These are phyloP conservation scores for Puya raimondii DNA, from an alignment of 176 grass and related monocot species.

Conservation along the genomic window DNA sequence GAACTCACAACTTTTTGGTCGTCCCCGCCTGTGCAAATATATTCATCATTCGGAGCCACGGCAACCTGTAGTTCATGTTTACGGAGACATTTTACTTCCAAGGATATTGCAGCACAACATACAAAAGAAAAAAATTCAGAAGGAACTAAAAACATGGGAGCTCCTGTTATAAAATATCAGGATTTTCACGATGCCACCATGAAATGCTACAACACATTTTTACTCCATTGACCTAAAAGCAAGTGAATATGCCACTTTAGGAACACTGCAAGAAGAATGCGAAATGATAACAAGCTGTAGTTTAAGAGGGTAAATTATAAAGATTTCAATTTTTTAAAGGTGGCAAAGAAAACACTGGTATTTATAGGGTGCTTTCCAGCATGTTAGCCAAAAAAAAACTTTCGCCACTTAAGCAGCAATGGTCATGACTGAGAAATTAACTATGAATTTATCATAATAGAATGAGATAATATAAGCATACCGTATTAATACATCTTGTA, in stretches of 20 bases:
- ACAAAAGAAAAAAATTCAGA: too few relatives aligned
- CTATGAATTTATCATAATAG: background rate
- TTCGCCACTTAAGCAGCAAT: background rate
- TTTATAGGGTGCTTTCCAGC: background rate
- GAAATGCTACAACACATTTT: too few relatives aligned
- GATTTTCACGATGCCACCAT: too few relatives aligned
- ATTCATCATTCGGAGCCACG: slow-evolving; percentile 78
- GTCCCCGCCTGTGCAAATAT: slow-evolving; percentile 80
- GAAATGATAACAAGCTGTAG: too few relatives aligned
- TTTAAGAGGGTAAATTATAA: too few relatives aligned
- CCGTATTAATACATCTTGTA: slow-evolving; percentile 73
- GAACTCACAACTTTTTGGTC: slow-evolving; percentile 94
- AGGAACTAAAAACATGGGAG: too few relatives aligned
- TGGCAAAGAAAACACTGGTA: background rate
- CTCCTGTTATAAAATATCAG: too few relatives aligned
- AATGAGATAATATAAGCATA: slow-evolving; percentile 40
- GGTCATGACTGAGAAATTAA: background rate
- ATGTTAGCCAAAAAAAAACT: background rate
- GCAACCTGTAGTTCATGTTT: slow-evolving; percentile 42
- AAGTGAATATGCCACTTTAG: too few relatives aligned
- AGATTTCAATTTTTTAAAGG: background rate
- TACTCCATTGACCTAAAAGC: too few relatives aligned
- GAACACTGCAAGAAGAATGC: too few relatives aligned
- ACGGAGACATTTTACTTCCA: background rate
- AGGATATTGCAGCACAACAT: too few relatives aligned